phyloP scores from a whole-genome alignment of 169 alveolate genomes.

The Besnoitia besnoiti region DNA sequence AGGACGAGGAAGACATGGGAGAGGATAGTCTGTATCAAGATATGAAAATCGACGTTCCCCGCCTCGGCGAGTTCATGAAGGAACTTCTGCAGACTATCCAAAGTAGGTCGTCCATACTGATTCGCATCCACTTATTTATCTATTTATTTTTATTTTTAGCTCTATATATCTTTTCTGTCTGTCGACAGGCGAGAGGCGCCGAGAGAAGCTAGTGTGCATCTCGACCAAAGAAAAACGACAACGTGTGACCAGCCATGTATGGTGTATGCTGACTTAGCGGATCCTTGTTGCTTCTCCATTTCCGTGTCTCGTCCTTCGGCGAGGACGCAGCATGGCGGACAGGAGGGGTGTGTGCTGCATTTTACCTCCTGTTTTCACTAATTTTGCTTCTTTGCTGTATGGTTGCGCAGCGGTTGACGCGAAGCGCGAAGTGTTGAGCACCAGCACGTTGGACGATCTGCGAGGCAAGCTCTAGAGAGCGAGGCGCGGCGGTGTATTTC shows the following conservation, averaged over 20 bases:
- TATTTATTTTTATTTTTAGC: background rate
- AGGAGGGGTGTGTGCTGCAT: too few relatives aligned
- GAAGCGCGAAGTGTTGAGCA: conserved; percentile 47
- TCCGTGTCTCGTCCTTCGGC: too few relatives aligned
- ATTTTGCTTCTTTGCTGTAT: background rate
- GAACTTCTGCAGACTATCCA: conserved; percentile 26
- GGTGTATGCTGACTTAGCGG: too few relatives aligned
- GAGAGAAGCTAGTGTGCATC: too few relatives aligned
- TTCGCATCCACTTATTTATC: too few relatives aligned
- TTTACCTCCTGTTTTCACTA: too few relatives aligned
- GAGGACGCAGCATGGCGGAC: too few relatives aligned
- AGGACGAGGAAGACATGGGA: conserved; percentile 38
- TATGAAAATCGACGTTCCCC: conserved; percentile 53
- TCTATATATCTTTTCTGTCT: background rate
- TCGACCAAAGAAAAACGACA: too few relatives aligned
- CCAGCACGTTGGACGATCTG: conserved; percentile 52
- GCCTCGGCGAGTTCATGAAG: conserved; percentile 38
- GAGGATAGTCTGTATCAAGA: conserved; percentile 36
- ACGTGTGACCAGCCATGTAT: background rate
- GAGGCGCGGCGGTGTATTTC: too few relatives aligned
- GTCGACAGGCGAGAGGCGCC: too few relatives aligned
- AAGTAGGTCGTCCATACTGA: background rate
- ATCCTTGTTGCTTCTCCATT: too few relatives aligned
- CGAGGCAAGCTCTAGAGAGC: conserved; percentile 21
- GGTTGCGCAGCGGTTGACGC: conserved; percentile 42